phyloP scores from a whole-genome alignment of 2,329 filamentous ascomycete species.

The Phoma sp. region DNA sequence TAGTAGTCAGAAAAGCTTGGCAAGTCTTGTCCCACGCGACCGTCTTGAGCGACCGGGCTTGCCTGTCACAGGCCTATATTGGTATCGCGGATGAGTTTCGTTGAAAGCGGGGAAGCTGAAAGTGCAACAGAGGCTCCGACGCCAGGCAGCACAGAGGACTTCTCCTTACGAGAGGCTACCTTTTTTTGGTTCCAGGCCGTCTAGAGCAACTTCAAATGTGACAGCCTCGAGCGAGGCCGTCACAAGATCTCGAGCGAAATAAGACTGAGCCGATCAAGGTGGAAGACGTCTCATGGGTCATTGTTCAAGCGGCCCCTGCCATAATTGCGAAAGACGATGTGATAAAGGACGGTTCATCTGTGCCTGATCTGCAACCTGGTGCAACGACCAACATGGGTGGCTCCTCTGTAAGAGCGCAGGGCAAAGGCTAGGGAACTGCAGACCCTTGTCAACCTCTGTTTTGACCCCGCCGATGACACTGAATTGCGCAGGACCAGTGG shows the following conservation, averaged over 20 bases:
- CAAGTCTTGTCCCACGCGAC: conserved; percentile 29
- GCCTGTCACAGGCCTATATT: conserved; percentile 10
- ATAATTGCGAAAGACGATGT: conserved; percentile 5
- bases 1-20: conserved; percentile 32
- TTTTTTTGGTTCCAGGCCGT: conserved; percentile 3
- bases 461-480: conserved; percentile 2
- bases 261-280: not conserved
- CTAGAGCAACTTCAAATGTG: conserved; percentile 5
- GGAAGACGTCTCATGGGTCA: not conserved
- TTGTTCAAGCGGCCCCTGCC: not conserved
- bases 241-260: conserved; percentile 12
- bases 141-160: conserved; percentile 1
- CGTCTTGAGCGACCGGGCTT: conserved; percentile 18
- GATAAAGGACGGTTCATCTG: conserved; percentile 1
- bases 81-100: conserved; percentile 10
- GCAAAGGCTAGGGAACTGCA: not conserved
- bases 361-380: conserved; percentile 13
- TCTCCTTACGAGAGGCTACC: not conserved
- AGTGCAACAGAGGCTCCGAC: conserved; percentile 10
- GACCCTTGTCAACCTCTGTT: conserved; percentile 7
- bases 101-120: conserved; percentile 9
- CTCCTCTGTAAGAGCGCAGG: conserved; percentile 9
- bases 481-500: not conserved
- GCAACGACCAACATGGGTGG: conserved; percentile 5
- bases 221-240: conserved; percentile 1